A percentile compares a stretch with the other conserved stretches of the same genome.
These are phyloP conservation scores for Cyanophora paradoxa DNA, from an alignment of 78 protist species.

Conservation along the genomic window DNA sequence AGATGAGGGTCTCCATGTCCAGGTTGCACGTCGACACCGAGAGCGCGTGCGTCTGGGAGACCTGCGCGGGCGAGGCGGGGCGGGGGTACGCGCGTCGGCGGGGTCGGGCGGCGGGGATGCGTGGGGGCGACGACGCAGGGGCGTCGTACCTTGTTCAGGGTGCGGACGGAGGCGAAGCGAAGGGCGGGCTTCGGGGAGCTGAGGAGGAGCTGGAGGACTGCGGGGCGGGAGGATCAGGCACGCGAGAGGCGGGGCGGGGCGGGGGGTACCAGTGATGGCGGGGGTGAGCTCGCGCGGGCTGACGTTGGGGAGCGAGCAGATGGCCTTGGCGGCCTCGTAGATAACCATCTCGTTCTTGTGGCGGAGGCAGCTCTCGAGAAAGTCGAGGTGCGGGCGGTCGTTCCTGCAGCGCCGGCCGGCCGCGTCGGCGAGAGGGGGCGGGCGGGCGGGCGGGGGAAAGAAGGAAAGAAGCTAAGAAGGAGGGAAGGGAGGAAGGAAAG, in stretches of 20 bases:
- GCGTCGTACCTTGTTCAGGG: conserved; percentile 74
- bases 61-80: too few relatives aligned
- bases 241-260: neutral
- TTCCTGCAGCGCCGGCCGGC: neutral
- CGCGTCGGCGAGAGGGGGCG: neutral
- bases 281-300: conserved; percentile 69
- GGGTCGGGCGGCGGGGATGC: too few relatives aligned
- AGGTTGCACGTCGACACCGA: conserved; percentile 77
- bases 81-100: too few relatives aligned
- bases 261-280: conserved; percentile 47
- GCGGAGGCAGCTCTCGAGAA: conserved; percentile 70
- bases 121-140: too few relatives aligned
- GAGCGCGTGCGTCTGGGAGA: conserved; percentile 56
- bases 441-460: neutral
- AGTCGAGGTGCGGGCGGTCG: conserved; percentile 31
- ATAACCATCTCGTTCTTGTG: conserved; percentile 88
- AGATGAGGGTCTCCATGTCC: conserved; percentile 88
- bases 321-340: conserved; percentile 93
- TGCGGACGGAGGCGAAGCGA: conserved; percentile 90
- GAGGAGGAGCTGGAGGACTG: conserved; percentile 84
- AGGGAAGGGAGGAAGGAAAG: too few relatives aligned
- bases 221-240: neutral
- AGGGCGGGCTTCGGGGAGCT: conserved; percentile 74
- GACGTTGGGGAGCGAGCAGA: conserved; percentile 70
- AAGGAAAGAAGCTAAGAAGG: neutral